These are phyloP conservation scores for Amesomyces nigricolor DNA, from an alignment of 2,329 filamentous ascomycete species.

Conservation along the genomic window DNA sequence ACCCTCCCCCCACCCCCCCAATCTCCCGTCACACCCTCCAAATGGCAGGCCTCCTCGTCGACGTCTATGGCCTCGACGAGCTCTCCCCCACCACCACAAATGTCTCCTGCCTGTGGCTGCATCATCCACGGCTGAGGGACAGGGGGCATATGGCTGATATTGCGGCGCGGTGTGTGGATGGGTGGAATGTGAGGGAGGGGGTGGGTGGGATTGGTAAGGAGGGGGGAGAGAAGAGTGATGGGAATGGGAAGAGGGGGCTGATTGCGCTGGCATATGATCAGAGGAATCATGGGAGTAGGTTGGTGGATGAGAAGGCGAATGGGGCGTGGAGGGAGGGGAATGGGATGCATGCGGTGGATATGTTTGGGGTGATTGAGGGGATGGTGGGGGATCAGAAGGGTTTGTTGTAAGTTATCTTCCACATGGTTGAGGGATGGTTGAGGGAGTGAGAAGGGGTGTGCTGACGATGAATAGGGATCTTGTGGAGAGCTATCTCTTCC, in stretches of 20 bases:
- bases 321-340: slow-evolving; percentile 76
- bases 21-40: slow-evolving; percentile 62
- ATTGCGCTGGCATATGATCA: slow-evolving; percentile 87
- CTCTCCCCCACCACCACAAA: slow-evolving; percentile 48
- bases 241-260: slow-evolving; percentile 48
- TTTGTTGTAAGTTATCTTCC: slow-evolving; percentile 48
- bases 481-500: slow-evolving; percentile 68
- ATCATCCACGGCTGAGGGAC: slow-evolving; percentile 70
- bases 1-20: slow-evolving; percentile 36
- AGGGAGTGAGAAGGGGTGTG: neutral
- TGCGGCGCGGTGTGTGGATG: slow-evolving; percentile 61
- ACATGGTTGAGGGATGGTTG: neutral
- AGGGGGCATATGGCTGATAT: slow-evolving; percentile 71
- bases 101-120: slow-evolving; percentile 81
- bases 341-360: slow-evolving; percentile 77
- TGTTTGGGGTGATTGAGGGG: slow-evolving; percentile 72
- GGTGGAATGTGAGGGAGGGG: slow-evolving; percentile 51
- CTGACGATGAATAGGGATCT: slow-evolving; percentile 45
- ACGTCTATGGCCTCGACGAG: slow-evolving; percentile 76
- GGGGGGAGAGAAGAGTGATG: slow-evolving; percentile 11
- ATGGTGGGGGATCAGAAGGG: slow-evolving; percentile 70
- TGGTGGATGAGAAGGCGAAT: slow-evolving; percentile 64
- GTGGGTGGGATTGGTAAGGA: too few relatives aligned
- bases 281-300: slow-evolving; percentile 78
- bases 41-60: slow-evolving; percentile 72